Evolutionary conservation across 2,329 filamentous ascomycete genomes (phyloP), one percentile per base, ranked within the genome.

Genomic region (Pyricularia pennisetigena): DNA sequence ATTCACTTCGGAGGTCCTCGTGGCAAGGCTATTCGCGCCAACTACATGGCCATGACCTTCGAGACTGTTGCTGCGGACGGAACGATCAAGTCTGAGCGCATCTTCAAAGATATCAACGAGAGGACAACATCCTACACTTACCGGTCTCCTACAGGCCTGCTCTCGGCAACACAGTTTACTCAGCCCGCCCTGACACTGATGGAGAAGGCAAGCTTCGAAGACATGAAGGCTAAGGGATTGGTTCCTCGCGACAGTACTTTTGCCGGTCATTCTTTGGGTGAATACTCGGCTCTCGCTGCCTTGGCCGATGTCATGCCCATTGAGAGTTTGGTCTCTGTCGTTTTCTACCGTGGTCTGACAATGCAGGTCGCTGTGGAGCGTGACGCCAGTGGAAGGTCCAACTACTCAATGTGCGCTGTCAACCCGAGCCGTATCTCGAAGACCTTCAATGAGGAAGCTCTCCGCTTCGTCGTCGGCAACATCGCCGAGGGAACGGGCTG

Each of bases 1-100:
- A 92, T 99, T 72, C 92, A 99, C 83, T 99, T 99, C 76, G 95
- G 96, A 82, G 95, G 95, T 65, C 93, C 95, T 70, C 91, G 93
- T 69, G 95, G 95, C 76, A 99, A 98, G 82, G 93, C 93, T 67
- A 99, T 99, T 74, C 93, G 95, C 71, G 91, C 97, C 77, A 99
- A 99, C 81, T 99, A 99, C 84, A 98, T 98, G 91, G 90, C 94
- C 70, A 99, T 99, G 95, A 98, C 94, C 65, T 99, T 98, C 80
- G 95, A 99, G 83, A 96, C 94, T n/a, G 93, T 99, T 67, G 91
- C 90, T 69, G 83, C 92, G 1, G 95, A 99, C 78, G 95, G 95
- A 29, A 88, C 88, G 49, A 93, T 97, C 82, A 98, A 97, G 81
- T 97, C 95, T 0, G 95, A 99, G 85, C 97, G 94, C 82, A 99